Conservation (phyloP, 2,329 filamentous ascomycete genomes). For the Trichoderma sp. region DNA sequence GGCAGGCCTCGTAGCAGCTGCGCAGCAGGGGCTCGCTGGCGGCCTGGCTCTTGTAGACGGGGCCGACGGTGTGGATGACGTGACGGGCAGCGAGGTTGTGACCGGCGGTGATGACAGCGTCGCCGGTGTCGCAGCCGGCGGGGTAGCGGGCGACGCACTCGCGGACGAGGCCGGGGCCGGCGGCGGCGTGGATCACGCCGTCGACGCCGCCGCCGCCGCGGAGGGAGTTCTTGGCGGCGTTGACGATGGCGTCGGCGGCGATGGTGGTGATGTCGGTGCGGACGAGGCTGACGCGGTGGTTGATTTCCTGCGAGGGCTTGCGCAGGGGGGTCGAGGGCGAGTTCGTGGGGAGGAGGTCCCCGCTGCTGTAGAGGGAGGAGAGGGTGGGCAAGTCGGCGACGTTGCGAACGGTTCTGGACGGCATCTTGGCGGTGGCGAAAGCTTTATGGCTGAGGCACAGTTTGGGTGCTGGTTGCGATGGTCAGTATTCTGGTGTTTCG, state of each 20-base stretch:
- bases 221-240: slow-evolving; percentile 80
- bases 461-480: background rate
- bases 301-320: slow-evolving; percentile 58
- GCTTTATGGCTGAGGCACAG: background rate
- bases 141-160: slow-evolving; percentile 71
- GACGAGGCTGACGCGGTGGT: slow-evolving; percentile 70
- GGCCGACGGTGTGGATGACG: slow-evolving; percentile 90
- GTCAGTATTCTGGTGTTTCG: background rate
- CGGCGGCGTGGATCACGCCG: slow-evolving; percentile 82
- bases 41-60: slow-evolving; percentile 61
- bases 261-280: slow-evolving; percentile 82
- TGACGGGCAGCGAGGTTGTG: slow-evolving; percentile 75
- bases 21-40: slow-evolving; percentile 53
- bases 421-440: background rate
- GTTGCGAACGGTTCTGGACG: background rate
- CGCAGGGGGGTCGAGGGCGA: slow-evolving; percentile 23
- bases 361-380: slow-evolving; percentile 61
- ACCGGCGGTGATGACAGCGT: slow-evolving; percentile 79
- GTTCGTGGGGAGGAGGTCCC: slow-evolving; percentile 39
- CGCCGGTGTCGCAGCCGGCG: slow-evolving; percentile 73
- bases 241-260: slow-evolving; percentile 80
- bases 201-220: slow-evolving; percentile 90
- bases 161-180: slow-evolving; percentile 67
- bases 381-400: slow-evolving; percentile 63
- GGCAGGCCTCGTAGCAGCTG: slow-evolving; percentile 68